These are phyloP conservation scores for Kwoniella dendrophila DNA, from an alignment of 768 basidiomycete genomes.

Conservation along the genomic window DNA sequence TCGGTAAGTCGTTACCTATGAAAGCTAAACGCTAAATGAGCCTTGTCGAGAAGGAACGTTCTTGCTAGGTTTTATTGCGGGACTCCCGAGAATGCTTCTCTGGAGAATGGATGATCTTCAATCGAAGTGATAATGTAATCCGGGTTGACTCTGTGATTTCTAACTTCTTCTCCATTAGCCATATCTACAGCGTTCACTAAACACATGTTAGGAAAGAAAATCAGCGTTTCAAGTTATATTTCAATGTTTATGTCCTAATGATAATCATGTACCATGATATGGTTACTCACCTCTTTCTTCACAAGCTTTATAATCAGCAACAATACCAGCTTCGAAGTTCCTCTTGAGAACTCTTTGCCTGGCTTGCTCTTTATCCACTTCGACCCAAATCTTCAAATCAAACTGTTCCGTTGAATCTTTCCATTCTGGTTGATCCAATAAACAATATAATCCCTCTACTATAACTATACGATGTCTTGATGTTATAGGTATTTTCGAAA, in stretches of 20 bases:
- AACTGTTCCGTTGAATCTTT: conserved; percentile 64
- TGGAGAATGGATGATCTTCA: conserved; percentile 13
- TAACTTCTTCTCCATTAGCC: conserved; percentile 15
- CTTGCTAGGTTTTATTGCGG: too few species aligned
- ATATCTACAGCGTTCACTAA: conserved; percentile 21
- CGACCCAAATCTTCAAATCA: conserved; percentile 78
- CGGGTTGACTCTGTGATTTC: background rate
- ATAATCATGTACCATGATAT: too few species aligned
- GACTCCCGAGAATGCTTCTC: conserved; percentile 9
- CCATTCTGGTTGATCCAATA: conserved; percentile 77
- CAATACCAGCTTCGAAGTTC: conserved; percentile 77
- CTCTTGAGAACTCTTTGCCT: conserved; percentile 67
- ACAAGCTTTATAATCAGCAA: conserved; percentile 64
- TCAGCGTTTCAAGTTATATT: too few species aligned
- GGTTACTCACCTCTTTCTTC: conserved; percentile 37
- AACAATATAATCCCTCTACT: conserved; percentile 86
- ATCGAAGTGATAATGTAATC: conserved; percentile 7
- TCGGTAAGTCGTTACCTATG: too few species aligned
- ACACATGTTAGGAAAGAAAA: too few species aligned
- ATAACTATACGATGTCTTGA: conserved; percentile 75
- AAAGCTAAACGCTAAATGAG: too few species aligned
- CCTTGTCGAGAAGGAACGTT: too few species aligned
- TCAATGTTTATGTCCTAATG: too few species aligned
- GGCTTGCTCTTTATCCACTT: conserved; percentile 64
- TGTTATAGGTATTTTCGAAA: conserved; percentile 64